Base-by-base conservation (phyloP, 2,329 filamentous ascomycete species). In the Hypoxylon sp. region DNA sequence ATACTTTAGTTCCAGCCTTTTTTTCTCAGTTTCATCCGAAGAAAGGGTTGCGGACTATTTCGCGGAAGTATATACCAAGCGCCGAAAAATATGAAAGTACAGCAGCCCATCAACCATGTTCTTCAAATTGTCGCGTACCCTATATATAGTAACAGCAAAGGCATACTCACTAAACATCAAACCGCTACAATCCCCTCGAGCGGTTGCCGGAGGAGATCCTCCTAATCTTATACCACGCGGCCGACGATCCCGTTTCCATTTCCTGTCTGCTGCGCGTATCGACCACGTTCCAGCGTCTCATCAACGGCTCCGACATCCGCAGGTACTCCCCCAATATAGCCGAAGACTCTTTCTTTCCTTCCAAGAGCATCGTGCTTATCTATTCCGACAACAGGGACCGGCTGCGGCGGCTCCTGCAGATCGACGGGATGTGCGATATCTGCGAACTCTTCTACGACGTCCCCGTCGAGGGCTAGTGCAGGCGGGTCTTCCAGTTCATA, bases 131-230 rank as follows among this genome's bases (percentile, higher is more conserved):
- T 26, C 7, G 24, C 24, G 24, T 26, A n/a, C n/a, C n/a, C n/a
- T n/a, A n/a, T n/a, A n/a, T n/a, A n/a, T n/a, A 7, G 24, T 26
- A 7, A 26, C 24, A 26, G 24, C 24, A 4, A 26, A 4, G 7
- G 7, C 24, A 26, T 26, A 26, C 24, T 26, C 24, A 26, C 24
- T 26, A 7, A 26, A 26, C 7, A 4, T 26, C 24, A 4, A 55
- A 52, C 19, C 55, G 53, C 10, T 37, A 68, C 58, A 67, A 59
- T 52, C 66, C 43, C 52, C 61, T 70, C 41, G 46, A 52, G 43
- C 59, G 59, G 26, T 52, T 70, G 8, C 64, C 68, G 11, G 65
- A 68, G 39, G 68, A 70, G 60, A 57, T 70, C 28, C 30, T 70
- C 15, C 56, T 69, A 24, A 56, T 70, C 19, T 24, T 68, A 47